Evolutionary conservation across 192 early-diverging fungal genomes (phyloP), one percentile per base, ranked within the genome.

Genomic region (Podila verticillata): DNA sequence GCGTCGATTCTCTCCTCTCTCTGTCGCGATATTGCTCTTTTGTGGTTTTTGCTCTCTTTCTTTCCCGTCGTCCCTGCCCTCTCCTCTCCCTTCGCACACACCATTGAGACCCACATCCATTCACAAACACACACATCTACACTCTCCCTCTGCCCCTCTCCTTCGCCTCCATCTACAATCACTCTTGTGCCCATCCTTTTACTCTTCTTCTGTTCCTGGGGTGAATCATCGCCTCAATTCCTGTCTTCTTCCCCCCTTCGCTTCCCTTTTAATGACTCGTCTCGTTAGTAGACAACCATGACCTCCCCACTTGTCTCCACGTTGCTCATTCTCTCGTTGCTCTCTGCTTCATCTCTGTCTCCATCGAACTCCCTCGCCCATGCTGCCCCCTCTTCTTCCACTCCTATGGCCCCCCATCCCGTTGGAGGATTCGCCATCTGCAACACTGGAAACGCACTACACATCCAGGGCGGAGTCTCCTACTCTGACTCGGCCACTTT

Each of bases 381-480:
- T 54, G 51, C 30, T 30, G 58, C 58, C 5, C 58, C 36, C 5
- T 22, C 47, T 19, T 1, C 49, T 15, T 15, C 49, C 2, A 5
- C 60, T 39, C 19, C 73, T 4, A 7, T 48, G 7, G 31, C 63
- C 2, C 75, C 75, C 29, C 36, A 49, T n/a, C 75, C 75, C 2
- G 69, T 79, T 0, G 75, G 75, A 48, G 75, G 75, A 48, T 79
- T 79, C 57, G 75, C 75, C 1, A 79, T 72, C 34, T 79, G 75
- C 31, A 63, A 79, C 34, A 72, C 75, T 0, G 47, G 31, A 1
- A 65, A 61, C 19, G 54, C 75, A 15, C 75, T 79, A 6, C 62
- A 79, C 24, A 63, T 79, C 44, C 75, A 79, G 28, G 75, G 75
- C 10, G 75, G 75, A n/a, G 75, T 79, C 35, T 48, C 68, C 22